Base-by-base conservation (phyloP, 2,329 filamentous ascomycete species). In the Herpomyces periplanetae region DNA sequence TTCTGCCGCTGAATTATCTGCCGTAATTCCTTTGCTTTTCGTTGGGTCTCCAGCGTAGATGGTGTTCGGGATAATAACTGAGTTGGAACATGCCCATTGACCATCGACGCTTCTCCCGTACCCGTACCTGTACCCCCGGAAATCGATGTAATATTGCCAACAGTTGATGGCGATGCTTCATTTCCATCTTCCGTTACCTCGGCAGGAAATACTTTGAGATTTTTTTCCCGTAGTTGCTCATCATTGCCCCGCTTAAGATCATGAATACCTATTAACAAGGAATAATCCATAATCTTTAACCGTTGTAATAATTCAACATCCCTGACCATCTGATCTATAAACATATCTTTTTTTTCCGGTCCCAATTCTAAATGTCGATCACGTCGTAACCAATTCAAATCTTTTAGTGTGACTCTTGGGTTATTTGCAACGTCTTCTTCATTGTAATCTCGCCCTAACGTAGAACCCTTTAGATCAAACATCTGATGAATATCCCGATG, bases 221-320 rank as follows among this genome's bases (percentile, higher is more conserved):
- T n/a, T 10, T 7, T 13, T 14, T 61, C 53, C 14, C 54, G 64
- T 17, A 96, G 45, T 22, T 88, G 87, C 36, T 96, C 80, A 29
- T 88, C 71, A 33, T 96, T 96, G 12, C 80, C 80, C 28, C 66
- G 61, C 21, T 57, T 55, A 9, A 84, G 38, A 34, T 96, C 80
- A 34, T 96, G 80, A 19, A 91, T 80, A 19, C 80, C 80, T 21
- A 96, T 58, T 14, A 96, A 49, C 25, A 96, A 52, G 5, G 75
- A 91, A 39, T 96, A 96, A 38, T 96, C 80, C 80, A 96, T 96
- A 31, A 96, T 91, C 30, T 85, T 63, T 16, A 91, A 47, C 29
- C 51, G 57, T 39, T 91, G 71, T 23, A 96, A 43, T 13, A 96
- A 45, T 20, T 56, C 54, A 5, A 96, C 80, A 36, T 96, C 80